Conservation (phyloP, 2,329 filamentous ascomycete genomes). For the Colletotrichum filicis region DNA sequence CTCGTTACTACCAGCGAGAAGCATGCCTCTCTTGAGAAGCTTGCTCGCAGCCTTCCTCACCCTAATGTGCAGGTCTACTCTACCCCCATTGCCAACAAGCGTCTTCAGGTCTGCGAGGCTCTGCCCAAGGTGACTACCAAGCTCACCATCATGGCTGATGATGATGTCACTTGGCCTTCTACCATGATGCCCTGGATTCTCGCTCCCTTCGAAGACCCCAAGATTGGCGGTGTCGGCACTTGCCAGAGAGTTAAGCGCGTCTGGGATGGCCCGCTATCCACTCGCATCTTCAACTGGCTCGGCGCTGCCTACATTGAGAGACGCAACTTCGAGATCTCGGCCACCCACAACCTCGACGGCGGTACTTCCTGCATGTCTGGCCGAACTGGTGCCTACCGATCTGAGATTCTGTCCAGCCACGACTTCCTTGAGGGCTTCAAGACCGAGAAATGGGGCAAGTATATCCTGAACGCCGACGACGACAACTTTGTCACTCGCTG, state of each 20-base stretch:
- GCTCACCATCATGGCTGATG: slow-evolving; percentile 93
- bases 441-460: slow-evolving; percentile 89
- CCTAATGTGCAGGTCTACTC: slow-evolving; percentile 79
- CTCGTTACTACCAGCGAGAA: slow-evolving; percentile 90
- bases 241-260: slow-evolving; percentile 86
- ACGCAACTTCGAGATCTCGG: slow-evolving; percentile 96
- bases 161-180: slow-evolving; percentile 92
- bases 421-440: slow-evolving; percentile 91
- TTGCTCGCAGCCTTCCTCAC: slow-evolving; percentile 69
- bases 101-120: slow-evolving; percentile 90
- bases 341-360: slow-evolving; percentile 93
- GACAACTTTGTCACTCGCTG: slow-evolving; percentile 98
- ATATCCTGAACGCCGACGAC: slow-evolving; percentile 94
- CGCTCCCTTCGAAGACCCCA: slow-evolving; percentile 86
- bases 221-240: slow-evolving; percentile 90
- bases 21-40: slow-evolving; percentile 72
- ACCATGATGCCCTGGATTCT: slow-evolving; percentile 92
- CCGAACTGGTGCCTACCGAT: slow-evolving; percentile 91
- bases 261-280: slow-evolving; percentile 66
- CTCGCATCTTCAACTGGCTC: slow-evolving; percentile 85
- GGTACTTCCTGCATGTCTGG: slow-evolving; percentile 98
- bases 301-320: slow-evolving; percentile 93
- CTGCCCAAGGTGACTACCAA: slow-evolving; percentile 85
- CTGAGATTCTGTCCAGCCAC: slow-evolving; percentile 85
- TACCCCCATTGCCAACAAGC: slow-evolving; percentile 91